Evolutionary conservation across 2,329 filamentous ascomycete species (phyloP).

Genomic region (Pseudogymnoascus sp.): DNA sequence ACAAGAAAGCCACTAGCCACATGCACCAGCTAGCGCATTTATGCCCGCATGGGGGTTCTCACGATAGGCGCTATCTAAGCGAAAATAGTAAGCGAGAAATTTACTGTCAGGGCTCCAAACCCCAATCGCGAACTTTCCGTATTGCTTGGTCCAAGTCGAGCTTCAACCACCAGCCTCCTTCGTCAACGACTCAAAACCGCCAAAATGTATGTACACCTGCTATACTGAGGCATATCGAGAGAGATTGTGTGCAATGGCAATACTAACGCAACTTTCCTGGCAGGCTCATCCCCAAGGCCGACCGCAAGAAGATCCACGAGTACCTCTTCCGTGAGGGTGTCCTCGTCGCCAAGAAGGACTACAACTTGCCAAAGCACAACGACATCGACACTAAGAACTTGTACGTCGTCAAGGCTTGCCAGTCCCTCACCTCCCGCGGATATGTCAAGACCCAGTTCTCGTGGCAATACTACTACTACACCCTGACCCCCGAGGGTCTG

Average conservation of each 20-base stretch:
- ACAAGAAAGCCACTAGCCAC: neutral
- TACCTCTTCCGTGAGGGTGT: conserved; percentile 94
- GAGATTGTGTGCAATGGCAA: neutral
- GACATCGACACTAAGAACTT: conserved; percentile 99
- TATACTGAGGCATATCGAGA: neutral
- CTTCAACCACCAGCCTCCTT: conserved; percentile 10
- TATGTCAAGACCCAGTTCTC: conserved; percentile 99
- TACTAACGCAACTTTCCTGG: conserved; percentile 20
- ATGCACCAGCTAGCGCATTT: conserved; percentile 3
- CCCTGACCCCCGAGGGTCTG: conserved; percentile 97
- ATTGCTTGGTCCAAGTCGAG: conserved; percentile 11
- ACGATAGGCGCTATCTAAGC: neutral
- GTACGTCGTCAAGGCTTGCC: conserved; percentile 96
- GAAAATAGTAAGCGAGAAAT: conserved; percentile 9
- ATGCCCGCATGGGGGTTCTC: neutral
- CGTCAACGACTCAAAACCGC: conserved; percentile 29
- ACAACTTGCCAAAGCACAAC: conserved; percentile 93
- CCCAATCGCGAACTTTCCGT: conserved; percentile 14
- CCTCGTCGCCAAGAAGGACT: conserved; percentile 99
- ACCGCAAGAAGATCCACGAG: conserved; percentile 99
- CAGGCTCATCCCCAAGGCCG: conserved; percentile 99
- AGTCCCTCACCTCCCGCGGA: conserved; percentile 96
- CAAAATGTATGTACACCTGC: conserved; percentile 37
- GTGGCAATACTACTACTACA: conserved; percentile 99
- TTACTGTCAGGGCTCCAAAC: conserved; percentile 10